Percentiles rank a stretch among this genome's conserved stretches.
Conservation (phyloP, 169 alveolate genomes). For the Nephromyces sp. region DNA sequence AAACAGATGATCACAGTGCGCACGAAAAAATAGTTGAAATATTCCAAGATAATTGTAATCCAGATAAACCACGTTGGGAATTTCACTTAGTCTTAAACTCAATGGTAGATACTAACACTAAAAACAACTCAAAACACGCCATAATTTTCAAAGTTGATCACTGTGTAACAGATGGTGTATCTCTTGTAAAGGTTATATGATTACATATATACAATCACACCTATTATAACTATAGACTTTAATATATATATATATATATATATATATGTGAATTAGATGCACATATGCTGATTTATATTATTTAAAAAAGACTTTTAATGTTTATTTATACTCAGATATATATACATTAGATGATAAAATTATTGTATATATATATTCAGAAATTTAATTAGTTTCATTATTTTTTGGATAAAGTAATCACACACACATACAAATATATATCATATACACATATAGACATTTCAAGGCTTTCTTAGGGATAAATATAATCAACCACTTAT, state of each 20-base stretch:
- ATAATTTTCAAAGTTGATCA: conserved; percentile 1
- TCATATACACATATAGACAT: too few species aligned
- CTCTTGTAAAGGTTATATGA: background rate
- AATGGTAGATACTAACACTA: background rate
- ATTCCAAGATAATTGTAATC: background rate
- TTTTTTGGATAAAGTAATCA: too few species aligned
- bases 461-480: too few species aligned
- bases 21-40: background rate
- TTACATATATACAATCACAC: background rate
- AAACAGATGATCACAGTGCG: background rate
- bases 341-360: background rate
- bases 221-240: background rate
- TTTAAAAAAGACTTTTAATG: background rate
- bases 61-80: conserved; percentile 9
- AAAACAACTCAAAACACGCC: background rate
- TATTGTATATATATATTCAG: background rate
- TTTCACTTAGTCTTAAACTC: background rate
- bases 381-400: too few species aligned
- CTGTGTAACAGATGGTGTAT: conserved; percentile 10
- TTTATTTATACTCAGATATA: background rate
- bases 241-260: background rate
- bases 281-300: background rate
- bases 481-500: too few species aligned
- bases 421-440: too few species aligned
- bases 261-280: background rate